Evolutionary conservation across 371 early-diverging fungal species (phyloP), one percentile per base, ranked within the genome.

Genomic region (Modicella reniformis): DNA sequence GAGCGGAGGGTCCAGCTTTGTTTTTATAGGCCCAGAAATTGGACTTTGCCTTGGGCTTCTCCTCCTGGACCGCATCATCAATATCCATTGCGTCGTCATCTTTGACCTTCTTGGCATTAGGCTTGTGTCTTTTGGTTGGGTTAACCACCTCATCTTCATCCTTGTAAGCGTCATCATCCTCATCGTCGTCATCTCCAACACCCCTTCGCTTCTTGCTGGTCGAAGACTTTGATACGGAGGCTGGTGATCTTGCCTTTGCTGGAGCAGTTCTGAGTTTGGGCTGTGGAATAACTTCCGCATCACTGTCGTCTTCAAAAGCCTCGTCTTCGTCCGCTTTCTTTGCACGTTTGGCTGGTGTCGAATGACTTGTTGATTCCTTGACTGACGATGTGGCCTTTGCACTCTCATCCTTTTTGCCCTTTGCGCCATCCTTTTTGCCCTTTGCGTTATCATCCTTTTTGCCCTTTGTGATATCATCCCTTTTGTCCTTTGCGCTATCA

Each of bases 1-100:
- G 85, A 2, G 91, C 88, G 23, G 82, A 74, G 0, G 93, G 93
- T 5, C 85, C 87, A 9, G 86, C 81, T 55, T 83, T 77, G 30
- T 82, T 83, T 68, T 82, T 83, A 32, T 72, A 61, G 21, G 70
- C 70, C 72, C 80, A 85, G 41, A 60, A 62, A 44, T 70, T 76
- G 25, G 74, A 76, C 54, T 59, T 61, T 29, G 69, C 50, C 9
- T 69, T 74, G 19, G 73, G 72, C 37, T 80, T 81, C 25, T 64
- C 64, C 15, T 65, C 74, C 57, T 67, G 60, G 2, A 54, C 41
- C 6, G n/a, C n/a, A n/a, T 72, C 75, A 55, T 81, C 81, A 8
- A 72, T 62, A 56, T 75, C 76, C 81, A 72, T 72, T 23, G 71
- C 80, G 30, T 56, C 55, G 40, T 69, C 73, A n/a, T 55, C 64